Evolutionary conservation across 192 early-diverging fungal species (phyloP).

Genomic region (Gryganskiella cystojenkinii): DNA sequence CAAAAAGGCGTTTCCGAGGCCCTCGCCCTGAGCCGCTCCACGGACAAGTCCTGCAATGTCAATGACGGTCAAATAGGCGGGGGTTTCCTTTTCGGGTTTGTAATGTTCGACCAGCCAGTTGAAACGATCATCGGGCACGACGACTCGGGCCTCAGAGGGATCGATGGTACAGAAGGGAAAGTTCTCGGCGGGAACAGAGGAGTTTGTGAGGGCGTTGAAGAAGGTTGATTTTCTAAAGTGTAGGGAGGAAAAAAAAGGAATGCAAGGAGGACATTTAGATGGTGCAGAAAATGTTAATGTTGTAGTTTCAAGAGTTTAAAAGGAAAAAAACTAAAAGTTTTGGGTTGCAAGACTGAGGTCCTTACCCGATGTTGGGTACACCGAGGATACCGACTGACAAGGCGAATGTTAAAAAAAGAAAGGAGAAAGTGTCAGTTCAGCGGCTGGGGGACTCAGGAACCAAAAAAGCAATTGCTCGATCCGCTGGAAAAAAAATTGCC

Average conservation of each 20-base stretch:
- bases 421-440: neutral
- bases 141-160: slow-evolving; percentile 75
- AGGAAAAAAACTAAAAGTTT: neutral
- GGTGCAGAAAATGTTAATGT: neutral
- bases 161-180: slow-evolving; percentile 89
- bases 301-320: neutral
- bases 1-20: slow-evolving; percentile 85
- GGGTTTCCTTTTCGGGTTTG: slow-evolving; percentile 66
- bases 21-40: slow-evolving; percentile 63
- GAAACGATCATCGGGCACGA: slow-evolving; percentile 76
- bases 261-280: neutral
- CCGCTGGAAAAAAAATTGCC: too few species aligned
- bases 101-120: slow-evolving; percentile 72
- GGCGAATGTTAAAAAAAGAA: slow-evolving; percentile 3
- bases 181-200: slow-evolving; percentile 70
- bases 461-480: too few species aligned
- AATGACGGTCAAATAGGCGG: slow-evolving; percentile 74
- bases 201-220: slow-evolving; percentile 66
- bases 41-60: slow-evolving; percentile 90
- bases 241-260: neutral
- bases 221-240: slow-evolving; percentile 62
- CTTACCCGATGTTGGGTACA: slow-evolving; percentile 86
- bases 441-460: too few species aligned
- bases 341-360: slow-evolving; percentile 16
- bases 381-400: slow-evolving; percentile 82